phyloP scores from a whole-genome alignment of 2,329 filamentous ascomycete genomes.

The Fusarium sp. region DNA sequence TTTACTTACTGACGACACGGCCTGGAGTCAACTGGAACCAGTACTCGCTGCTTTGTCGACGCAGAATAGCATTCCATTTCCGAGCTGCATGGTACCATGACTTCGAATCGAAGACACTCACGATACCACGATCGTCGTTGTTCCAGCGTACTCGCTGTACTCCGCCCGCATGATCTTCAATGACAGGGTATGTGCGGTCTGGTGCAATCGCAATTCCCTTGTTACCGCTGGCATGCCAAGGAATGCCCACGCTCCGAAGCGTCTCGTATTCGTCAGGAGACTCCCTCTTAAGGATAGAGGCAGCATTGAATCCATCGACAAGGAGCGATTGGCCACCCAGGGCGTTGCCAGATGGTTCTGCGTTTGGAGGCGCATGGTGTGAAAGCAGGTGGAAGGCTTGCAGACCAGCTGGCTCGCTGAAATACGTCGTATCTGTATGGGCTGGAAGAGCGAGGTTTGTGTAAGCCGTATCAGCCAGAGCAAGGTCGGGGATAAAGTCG shows the following conservation, averaged over 20 bases:
- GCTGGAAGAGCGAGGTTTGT: slow-evolving; percentile 83
- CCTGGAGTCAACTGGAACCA: slow-evolving; percentile 87
- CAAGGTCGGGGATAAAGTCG: slow-evolving; percentile 90
- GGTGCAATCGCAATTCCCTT: slow-evolving; percentile 83
- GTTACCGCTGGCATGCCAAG: slow-evolving; percentile 91
- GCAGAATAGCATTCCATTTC: slow-evolving; percentile 77
- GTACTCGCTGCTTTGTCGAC: slow-evolving; percentile 72
- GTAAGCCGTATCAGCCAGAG: slow-evolving; percentile 90
- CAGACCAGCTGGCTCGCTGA: slow-evolving; percentile 88
- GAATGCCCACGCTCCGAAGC: slow-evolving; percentile 68
- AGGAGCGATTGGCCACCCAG: slow-evolving; percentile 82
- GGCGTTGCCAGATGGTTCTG: slow-evolving; percentile 47
- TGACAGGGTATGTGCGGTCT: slow-evolving; percentile 74
- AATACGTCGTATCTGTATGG: slow-evolving; percentile 97
- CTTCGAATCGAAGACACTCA: slow-evolving; percentile 54
- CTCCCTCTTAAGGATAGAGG: slow-evolving; percentile 65
- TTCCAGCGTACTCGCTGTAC: slow-evolving; percentile 85
- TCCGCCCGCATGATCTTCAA: slow-evolving; percentile 65
- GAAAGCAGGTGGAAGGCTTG: slow-evolving; percentile 94
- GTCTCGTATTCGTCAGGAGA: slow-evolving; percentile 66
- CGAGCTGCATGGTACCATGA: slow-evolving; percentile 84
- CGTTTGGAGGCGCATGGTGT: slow-evolving; percentile 61
- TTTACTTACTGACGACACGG: slow-evolving; percentile 73
- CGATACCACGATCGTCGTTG: slow-evolving; percentile 83
- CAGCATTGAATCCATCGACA: slow-evolving; percentile 86